Evolutionary conservation across 1,284 basidiomycete species (phyloP).

Genomic region (Salmacisia buchloeana): DNA sequence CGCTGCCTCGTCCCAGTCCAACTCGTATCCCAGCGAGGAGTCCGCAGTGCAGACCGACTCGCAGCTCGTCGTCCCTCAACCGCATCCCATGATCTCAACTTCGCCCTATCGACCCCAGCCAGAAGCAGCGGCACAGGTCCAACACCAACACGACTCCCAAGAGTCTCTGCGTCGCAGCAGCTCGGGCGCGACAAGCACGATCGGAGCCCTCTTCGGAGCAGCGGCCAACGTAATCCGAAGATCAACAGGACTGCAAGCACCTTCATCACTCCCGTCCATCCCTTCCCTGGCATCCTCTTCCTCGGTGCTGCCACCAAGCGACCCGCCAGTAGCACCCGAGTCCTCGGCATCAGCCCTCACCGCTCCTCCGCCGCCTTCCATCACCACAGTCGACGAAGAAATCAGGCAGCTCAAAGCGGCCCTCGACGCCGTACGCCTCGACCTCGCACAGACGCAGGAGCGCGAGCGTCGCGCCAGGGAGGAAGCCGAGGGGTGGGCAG

Average conservation of each 20-base stretch:
- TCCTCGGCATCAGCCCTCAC: background rate
- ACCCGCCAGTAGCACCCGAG: background rate
- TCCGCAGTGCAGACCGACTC: background rate
- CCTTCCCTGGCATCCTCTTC: background rate
- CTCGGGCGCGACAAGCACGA: background rate
- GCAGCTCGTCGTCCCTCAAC: background rate
- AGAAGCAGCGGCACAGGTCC: background rate
- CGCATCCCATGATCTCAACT: background rate
- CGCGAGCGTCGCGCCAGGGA: background rate
- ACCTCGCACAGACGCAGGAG: background rate
- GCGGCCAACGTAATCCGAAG: background rate
- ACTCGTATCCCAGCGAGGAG: background rate
- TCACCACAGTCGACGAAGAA: background rate
- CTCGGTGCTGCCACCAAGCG: background rate
- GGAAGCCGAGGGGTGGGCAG: conserved; percentile 4
- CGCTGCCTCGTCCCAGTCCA: background rate
- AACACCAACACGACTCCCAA: background rate
- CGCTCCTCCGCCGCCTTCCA: background rate
- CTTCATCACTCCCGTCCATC: too few relatives aligned
- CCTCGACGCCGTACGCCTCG: background rate
- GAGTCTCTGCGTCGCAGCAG: too few relatives aligned
- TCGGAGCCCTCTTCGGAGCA: background rate
- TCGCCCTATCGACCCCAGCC: background rate
- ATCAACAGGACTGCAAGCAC: too few relatives aligned
- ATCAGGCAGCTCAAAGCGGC: background rate